Base-by-base conservation (phyloP, 1,284 basidiomycete species). In the Schizophyllum commune region DNA sequence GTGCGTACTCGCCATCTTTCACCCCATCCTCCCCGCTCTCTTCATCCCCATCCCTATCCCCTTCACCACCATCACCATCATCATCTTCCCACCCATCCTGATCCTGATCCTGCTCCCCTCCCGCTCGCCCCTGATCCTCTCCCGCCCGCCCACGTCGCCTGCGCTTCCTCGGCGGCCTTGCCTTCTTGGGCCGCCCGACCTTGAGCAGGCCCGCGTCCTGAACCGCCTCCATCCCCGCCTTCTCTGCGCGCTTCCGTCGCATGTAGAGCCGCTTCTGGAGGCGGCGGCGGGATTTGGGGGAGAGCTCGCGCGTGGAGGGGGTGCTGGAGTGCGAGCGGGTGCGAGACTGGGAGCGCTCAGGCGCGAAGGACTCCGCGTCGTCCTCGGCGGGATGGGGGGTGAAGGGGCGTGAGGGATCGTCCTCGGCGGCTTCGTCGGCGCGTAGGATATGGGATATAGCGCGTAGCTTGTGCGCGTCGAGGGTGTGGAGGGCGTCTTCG, bases 181-280 rank as follows among this genome's bases (percentile, higher is more conserved):
- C 68, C 61, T 70, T 73, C 60, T 55, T 55, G 13, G 69, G 80
- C 62, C 79, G 74, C 19, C 84, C 84, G 22, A 80, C 78, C 55
- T 79, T 79, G 60, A 85, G 70, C 59, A 71, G 75, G 4, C 65
- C 62, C 2, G 70, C 62, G 21, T 70, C 70, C n/a, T 72, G 66
- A 33, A 74, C 71, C 2, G 69, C 67, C 13, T 67, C 67, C 19
- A 61, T 67, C 19, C 84, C 84, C 1, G 66, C 66, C 32, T 72
- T 68, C 51, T 77, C 72, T 15, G 88, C 88, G 52, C 89, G 80
- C 68, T 83, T 86, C 52, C 82, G 81, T 9, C 89, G 83, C 88
- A 90, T 90, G 68, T 88, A 82, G 5, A 91, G 72, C 34, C 87
- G 77, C 63, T 89, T 89, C 63, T 74, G 73, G 34, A 83, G 66